These are phyloP conservation scores for Gilbertella persicaria DNA, from an alignment of 371 early-diverging fungal species.

Conservation along the genomic window DNA sequence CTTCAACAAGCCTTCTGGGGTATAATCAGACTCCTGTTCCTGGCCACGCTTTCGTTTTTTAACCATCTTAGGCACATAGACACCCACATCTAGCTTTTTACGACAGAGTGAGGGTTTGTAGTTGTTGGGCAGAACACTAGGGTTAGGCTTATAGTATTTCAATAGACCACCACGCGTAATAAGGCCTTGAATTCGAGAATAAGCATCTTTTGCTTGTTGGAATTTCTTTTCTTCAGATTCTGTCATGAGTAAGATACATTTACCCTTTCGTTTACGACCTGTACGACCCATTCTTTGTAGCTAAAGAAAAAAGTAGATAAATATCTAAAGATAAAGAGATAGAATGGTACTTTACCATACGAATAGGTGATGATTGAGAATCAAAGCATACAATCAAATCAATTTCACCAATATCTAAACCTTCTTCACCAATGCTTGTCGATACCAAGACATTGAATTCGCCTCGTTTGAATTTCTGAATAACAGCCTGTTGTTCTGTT, in stretches of 20 bases:
- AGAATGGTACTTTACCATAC: constrained; percentile 56
- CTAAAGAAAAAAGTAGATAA: constrained; percentile 35
- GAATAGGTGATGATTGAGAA: constrained; percentile 79
- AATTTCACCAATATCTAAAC: constrained; percentile 96
- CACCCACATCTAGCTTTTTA: constrained; percentile 29
- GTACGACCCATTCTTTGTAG: constrained; percentile 94
- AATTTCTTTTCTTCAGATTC: constrained; percentile 80
- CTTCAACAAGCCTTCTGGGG: constrained; percentile 4
- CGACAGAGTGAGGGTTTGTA: constrained; percentile 48
- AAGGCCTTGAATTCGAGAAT: constrained; percentile 59
- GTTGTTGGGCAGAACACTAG: constrained; percentile 49
- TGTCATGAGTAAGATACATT: constrained; percentile 78
- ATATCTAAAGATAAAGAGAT: not conserved
- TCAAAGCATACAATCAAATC: constrained; percentile 95
- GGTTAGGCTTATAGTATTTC: constrained; percentile 25
- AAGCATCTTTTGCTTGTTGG: constrained; percentile 58
- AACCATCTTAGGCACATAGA: constrained; percentile 10
- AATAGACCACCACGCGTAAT: constrained; percentile 26
- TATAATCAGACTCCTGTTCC: not conserved
- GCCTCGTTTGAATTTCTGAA: constrained; percentile 68
- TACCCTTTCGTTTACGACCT: constrained; percentile 88
- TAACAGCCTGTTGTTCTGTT: constrained; percentile 80
- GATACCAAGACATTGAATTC: constrained; percentile 85
- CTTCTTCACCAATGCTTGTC: constrained; percentile 96
- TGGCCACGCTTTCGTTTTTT: not conserved